A percentile compares a stretch with the other conserved stretches of the same genome.
Conservation (phyloP, 1,284 basidiomycete species). For the Coniferiporia sulphurascens region DNA sequence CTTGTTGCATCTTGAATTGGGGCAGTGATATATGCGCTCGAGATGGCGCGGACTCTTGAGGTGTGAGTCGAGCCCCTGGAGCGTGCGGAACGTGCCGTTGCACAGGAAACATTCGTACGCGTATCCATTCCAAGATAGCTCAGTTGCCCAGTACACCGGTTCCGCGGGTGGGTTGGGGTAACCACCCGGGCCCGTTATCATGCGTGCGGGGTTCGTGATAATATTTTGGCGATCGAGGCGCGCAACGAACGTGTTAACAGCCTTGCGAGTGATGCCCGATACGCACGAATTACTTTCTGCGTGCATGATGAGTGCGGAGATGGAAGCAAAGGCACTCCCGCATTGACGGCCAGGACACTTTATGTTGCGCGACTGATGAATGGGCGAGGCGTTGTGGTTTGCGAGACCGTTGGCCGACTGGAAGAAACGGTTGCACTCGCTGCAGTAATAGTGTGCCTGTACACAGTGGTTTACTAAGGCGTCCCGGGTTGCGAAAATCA, state of each 20-base stretch:
- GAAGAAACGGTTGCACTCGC: slow-evolving; percentile 40
- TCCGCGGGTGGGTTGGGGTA: background rate
- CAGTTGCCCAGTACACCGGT: slow-evolving; percentile 27
- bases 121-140: slow-evolving; percentile 32
- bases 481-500: slow-evolving; percentile 31
- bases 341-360: slow-evolving; percentile 27
- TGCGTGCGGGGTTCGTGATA: slow-evolving; percentile 29
- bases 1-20: slow-evolving; percentile 17
- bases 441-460: slow-evolving; percentile 47
- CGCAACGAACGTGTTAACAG: slow-evolving; percentile 26
- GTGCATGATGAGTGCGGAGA: slow-evolving; percentile 30
- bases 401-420: slow-evolving; percentile 21
- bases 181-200: slow-evolving; percentile 24
- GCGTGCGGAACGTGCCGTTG: slow-evolving; percentile 25
- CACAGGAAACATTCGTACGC: slow-evolving; percentile 38
- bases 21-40: slow-evolving; percentile 21
- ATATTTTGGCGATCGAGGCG: slow-evolving; percentile 26
- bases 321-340: slow-evolving; percentile 26
- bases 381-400: slow-evolving; percentile 24
- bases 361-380: slow-evolving; percentile 23
- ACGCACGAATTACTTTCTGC: slow-evolving; percentile 30
- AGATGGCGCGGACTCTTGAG: slow-evolving; percentile 30
- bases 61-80: slow-evolving; percentile 30
- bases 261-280: slow-evolving; percentile 27
- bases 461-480: slow-evolving; percentile 45